These are phyloP conservation scores for Pyrenopolyporus hunteri DNA, from an alignment of 495 filamentous ascomycete genomes.

Conservation along the genomic window DNA sequence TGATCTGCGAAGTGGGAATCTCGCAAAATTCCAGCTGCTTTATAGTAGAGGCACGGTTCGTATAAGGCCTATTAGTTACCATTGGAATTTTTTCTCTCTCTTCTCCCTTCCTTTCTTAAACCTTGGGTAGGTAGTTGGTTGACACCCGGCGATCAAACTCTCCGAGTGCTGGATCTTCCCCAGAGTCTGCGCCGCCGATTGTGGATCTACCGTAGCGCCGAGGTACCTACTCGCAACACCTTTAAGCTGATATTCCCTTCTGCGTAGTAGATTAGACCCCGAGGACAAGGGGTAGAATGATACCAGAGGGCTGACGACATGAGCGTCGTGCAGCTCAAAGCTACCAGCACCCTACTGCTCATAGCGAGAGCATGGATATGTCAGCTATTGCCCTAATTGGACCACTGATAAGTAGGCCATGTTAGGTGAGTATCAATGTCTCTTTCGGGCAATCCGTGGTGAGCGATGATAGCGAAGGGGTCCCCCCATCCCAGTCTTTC, in stretches of 20 bases:
- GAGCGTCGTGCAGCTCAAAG: conserved; percentile 26
- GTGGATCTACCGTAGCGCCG: conserved; percentile 32
- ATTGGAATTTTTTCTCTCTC: not conserved
- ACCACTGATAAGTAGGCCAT: conserved; percentile 22
- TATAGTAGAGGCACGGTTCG: not conserved
- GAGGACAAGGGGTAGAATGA: conserved; percentile 25
- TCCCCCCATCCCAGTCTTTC: conserved; percentile 35
- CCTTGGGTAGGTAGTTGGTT: conserved; percentile 1
- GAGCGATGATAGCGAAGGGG: conserved; percentile 30
- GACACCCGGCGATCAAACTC: conserved; percentile 21
- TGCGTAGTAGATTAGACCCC: conserved; percentile 8
- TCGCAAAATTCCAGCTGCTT: conserved; percentile 2
- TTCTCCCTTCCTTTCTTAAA: not conserved
- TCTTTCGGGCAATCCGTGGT: conserved; percentile 37
- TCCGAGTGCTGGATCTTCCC: conserved; percentile 23
- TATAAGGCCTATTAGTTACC: conserved; percentile 3
- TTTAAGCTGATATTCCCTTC: conserved; percentile 6
- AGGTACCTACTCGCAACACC: conserved; percentile 14
- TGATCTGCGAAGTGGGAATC: conserved; percentile 1
- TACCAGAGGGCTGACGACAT: conserved; percentile 33
- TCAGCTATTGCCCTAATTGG: conserved; percentile 39
- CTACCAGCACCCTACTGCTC: conserved; percentile 21
- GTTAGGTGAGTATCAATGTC: conserved; percentile 27
- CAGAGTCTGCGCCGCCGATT: conserved; percentile 11
- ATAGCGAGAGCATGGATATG: conserved; percentile 34